Evolutionary conservation across 2,329 filamentous ascomycete species (phyloP), one percentile per base, ranked within the genome.

Genomic region (Pseudogymnoascus sp.): DNA sequence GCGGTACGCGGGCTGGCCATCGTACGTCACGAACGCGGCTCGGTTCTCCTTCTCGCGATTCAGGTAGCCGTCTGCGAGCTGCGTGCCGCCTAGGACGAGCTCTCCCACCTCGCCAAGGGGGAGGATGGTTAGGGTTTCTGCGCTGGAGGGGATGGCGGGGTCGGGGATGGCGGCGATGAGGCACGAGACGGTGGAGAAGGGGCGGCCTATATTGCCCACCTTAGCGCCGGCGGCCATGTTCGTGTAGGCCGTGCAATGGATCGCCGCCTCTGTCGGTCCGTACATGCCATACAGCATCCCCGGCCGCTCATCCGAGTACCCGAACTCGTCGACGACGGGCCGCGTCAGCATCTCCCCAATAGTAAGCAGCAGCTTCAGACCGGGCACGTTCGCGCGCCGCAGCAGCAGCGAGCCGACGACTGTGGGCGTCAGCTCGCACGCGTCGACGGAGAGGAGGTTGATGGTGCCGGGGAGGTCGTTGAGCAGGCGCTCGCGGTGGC

Each of bases 301-400:
- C 1, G 2, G 8, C n/a, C 5, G 16, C 0, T 71, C 71, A 0
- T 74, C 70, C 8, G 78, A 76, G 2, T 84, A 84, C 5, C 91
- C 91, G 78, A 95, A 97, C 71, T 96, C 91, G 37, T 84, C 77
- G 21, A 96, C 81, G 1, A 97, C 87, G 7, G 85, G 82, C 44
- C 82, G 79, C 3, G 89, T 96, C 37, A 97, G 82, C 92, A 96
- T 96, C 74, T 97, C 93, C 5, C 93, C 93, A 68, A 96, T 96
- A 0, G 92, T 96, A 24, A 97, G 76, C 0, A 97, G 79, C 0
- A 93, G 75, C 61, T 82, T 85, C 38, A 97, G 74, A 0, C 77
- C 76, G 0, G 92, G 91, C 0, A 87, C 90, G 59, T 83, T 84
- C 1, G 79, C 73, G 67, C 91, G 82, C n/a, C 77, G 85, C 21